Evolutionary conservation across 2,329 filamentous ascomycete species (phyloP), one percentile per base, ranked within the genome.

Genomic region (Neonectria ditissima): DNA sequence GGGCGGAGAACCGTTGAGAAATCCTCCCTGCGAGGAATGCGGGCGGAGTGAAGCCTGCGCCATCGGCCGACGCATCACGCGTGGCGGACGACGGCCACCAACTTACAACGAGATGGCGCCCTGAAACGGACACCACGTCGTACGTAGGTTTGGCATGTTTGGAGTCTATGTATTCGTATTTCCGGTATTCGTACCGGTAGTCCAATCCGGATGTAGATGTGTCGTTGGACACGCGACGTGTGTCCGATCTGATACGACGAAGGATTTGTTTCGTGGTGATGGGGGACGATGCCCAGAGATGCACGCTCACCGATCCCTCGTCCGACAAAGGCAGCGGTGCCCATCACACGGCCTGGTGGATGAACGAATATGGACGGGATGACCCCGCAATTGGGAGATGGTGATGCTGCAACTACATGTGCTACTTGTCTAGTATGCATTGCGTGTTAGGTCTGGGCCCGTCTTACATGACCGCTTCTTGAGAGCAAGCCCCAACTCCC

Each of bases 361-460:
- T 53, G 18, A 14, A 28, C 13, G 50, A 37, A 37, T 37, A 37
- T 7, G 34, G 32, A 45, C 53, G 28, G 53, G 59, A 59, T 63
- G 57, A 58, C 59, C 65, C 69, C 69, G 63, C 69, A 69, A 59
- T 62, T 48, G 52, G 34, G 41, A 61, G 22, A 48, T 30, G 22
- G 44, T 11, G 14, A 30, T 20, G n/a, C n/a, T 32, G 47, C 47
- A 41, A 11, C 37, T 41, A 7, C 34, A 37, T 1, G 34, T 37
- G 3, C 34, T 37, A 37, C 34, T 4, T n/a, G 34, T 14, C 14
- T 37, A 41, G n/a, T 20, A 41, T 20, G 37, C 37, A 16, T 32
- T 41, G 24, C 24, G 16, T 37, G 34, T 44, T 22, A 55, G 59
- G 59, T 30, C 41, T 30, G 18, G 22, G 28, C 24, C 51, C 47